Conservation (phyloP, 306 rosid species). For the Prunus dulcis region DNA sequence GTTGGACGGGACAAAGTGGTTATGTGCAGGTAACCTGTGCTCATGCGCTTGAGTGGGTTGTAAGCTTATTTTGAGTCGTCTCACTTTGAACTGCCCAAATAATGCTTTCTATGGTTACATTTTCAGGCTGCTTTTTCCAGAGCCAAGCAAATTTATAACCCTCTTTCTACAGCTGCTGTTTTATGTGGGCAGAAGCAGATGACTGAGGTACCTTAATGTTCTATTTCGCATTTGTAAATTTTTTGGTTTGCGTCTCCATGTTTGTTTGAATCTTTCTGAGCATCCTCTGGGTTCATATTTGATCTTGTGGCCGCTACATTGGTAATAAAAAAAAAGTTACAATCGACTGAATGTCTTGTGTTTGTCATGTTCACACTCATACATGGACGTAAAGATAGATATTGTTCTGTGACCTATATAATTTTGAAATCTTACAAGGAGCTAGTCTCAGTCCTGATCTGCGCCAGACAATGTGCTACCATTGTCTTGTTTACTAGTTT, state of each 20-base stretch:
- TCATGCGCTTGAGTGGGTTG: not conserved
- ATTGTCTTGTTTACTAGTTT: not conserved
- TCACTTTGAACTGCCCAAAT: not conserved
- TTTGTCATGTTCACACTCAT: not conserved
- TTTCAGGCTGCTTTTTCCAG: constrained; percentile 80
- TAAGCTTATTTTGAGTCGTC: not conserved
- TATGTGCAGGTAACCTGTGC: constrained; percentile 66
- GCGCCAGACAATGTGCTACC: not conserved
- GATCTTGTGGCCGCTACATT: not conserved
- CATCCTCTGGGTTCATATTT: not conserved
- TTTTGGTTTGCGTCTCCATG: not conserved
- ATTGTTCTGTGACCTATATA: not conserved
- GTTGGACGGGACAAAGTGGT: constrained; percentile 83
- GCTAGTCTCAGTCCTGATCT: not conserved
- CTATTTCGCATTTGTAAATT: not conserved
- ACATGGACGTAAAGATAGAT: not conserved
- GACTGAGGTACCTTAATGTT: constrained; percentile 62
- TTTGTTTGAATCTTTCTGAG: not conserved
- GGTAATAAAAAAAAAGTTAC: not conserved
- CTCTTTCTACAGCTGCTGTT: constrained; percentile 65
- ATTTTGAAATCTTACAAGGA: not conserved
- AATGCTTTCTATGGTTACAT: constrained; percentile 11
- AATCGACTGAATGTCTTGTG: not conserved
- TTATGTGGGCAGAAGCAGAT: constrained; percentile 92
- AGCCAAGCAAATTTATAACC: constrained; percentile 64